These are phyloP conservation scores for Termitomyces sp. DNA, from an alignment of 768 basidiomycete genomes.

Conservation along the genomic window DNA sequence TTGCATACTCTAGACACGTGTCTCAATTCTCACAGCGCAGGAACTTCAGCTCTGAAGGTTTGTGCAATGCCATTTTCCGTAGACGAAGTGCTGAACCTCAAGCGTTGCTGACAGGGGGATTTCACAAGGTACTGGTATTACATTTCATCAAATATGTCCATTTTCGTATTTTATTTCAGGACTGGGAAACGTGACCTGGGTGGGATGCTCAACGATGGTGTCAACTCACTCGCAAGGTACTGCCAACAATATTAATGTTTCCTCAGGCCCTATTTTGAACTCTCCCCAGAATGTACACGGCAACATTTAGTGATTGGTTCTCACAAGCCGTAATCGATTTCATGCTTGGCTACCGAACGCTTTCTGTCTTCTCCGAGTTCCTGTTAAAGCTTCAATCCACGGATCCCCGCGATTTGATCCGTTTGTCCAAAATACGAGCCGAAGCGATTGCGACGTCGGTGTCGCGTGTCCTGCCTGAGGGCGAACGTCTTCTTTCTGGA, in stretches of 20 bases:
- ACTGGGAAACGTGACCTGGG: conserved; percentile 94
- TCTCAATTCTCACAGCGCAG: conserved; percentile 53
- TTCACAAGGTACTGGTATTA: conserved; percentile 66
- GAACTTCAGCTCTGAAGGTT: conserved; percentile 94
- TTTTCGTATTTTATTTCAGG: conserved; percentile 31
- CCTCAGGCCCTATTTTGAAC: background rate
- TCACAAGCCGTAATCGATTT: conserved; percentile 94
- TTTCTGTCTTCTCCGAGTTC: conserved; percentile 92
- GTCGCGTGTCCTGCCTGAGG: conserved; percentile 68
- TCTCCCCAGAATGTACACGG: conserved; percentile 69
- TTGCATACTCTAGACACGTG: background rate
- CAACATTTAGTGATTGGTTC: conserved; percentile 95
- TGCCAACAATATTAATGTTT: background rate
- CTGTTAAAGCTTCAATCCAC: conserved; percentile 80
- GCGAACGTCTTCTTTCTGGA: conserved; percentile 72
- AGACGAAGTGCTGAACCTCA: background rate
- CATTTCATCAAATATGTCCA: background rate
- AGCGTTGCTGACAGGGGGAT: conserved; percentile 53
- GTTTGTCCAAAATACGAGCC: conserved; percentile 82
- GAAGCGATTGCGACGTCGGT: conserved; percentile 92
- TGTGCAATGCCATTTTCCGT: conserved; percentile 14
- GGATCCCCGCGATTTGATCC: conserved; percentile 88
- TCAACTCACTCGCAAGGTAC: conserved; percentile 86
- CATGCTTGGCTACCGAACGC: conserved; percentile 81
- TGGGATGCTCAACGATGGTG: conserved; percentile 92